Base-by-base conservation (phyloP, 495 filamentous ascomycete species). In the Penicillium odoratum region DNA sequence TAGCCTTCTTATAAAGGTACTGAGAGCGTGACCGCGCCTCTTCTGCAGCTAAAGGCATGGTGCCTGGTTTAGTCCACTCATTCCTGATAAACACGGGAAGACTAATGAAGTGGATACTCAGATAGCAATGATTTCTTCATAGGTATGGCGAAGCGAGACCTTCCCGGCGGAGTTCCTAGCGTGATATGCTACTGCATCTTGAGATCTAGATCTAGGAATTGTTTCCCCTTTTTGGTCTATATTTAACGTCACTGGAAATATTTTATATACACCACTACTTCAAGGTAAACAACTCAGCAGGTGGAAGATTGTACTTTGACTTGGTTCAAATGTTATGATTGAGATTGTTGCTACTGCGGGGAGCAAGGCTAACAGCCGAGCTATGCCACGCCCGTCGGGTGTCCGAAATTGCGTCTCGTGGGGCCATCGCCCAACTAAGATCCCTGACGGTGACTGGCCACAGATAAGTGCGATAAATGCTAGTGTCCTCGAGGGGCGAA, bases 331-430 rank as follows among this genome's bases (percentile, higher is more conserved):
- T 36, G 11, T 33, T 30, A 33, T 33, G 28, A 15, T 16, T 16
- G n/a, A 49, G 26, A 16, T 33, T 10, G 25, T 49, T 15, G n/a
- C 38, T 40, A 13, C 38, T 40, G 38, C 38, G 38, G 38, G 38
- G 38, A 21, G 38, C 38, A 15, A 16, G 38, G 38, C 38, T 40
- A 40, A 40, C 38, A n/a, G 38, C 13, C 38, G 38, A 16, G 38
- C 26, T 49, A 49, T 47, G 44, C 8, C 25, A 49, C 26, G 25
- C n/a, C 47, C 47, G 47, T 49, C 47, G 47, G 47, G 29, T 29
- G 47, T 49, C 47, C 47, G 47, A 33, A 10, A 29, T 49, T 49
- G 47, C 47, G 47, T 49, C 38, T 40, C 38, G 38, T 40, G 38
- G 38, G 38, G 38, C 38, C 4, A n/a, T 40, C 38, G n/a, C 15